Percentiles rank a stretch among this genome's conserved stretches.
Conservation (phyloP, 169 alveolate species). For the Toxoplasma gondii region DNA sequence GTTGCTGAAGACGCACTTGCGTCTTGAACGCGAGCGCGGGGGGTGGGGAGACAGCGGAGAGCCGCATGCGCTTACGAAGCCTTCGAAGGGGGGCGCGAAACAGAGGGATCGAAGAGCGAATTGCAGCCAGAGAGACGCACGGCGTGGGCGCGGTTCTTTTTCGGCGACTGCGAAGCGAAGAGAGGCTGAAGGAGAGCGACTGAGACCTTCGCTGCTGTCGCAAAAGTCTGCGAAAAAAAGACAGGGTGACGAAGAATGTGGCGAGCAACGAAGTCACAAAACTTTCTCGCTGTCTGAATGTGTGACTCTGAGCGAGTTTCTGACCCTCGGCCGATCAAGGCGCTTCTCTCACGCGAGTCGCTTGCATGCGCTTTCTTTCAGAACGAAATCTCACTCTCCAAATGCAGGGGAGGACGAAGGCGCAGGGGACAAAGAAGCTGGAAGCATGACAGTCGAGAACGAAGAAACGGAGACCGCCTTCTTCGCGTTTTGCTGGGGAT, state of each 20-base stretch:
- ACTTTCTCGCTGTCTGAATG: not conserved
- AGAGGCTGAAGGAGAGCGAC: too few relatives aligned
- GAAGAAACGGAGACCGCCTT: not conserved
- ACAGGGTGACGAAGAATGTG: too few relatives aligned
- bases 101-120: not conserved
- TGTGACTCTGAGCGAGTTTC: not conserved
- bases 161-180: too few relatives aligned
- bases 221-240: too few relatives aligned
- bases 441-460: not conserved
- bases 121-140: not conserved
- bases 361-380: not conserved
- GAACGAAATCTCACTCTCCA: not conserved
- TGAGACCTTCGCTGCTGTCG: too few relatives aligned
- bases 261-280: too few relatives aligned
- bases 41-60: not conserved
- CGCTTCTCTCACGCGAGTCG: not conserved
- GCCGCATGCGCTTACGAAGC: not conserved
- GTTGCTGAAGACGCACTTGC: not conserved
- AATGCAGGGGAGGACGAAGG: not conserved
- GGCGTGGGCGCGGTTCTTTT: too few relatives aligned
- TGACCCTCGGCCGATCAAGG: not conserved
- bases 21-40: not conserved
- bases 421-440: not conserved
- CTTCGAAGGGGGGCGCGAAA: not conserved
- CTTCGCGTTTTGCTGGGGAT: not conserved